phyloP scores from a whole-genome alignment of 2,329 filamentous ascomycete genomes.

The Thelonectria blattea region DNA sequence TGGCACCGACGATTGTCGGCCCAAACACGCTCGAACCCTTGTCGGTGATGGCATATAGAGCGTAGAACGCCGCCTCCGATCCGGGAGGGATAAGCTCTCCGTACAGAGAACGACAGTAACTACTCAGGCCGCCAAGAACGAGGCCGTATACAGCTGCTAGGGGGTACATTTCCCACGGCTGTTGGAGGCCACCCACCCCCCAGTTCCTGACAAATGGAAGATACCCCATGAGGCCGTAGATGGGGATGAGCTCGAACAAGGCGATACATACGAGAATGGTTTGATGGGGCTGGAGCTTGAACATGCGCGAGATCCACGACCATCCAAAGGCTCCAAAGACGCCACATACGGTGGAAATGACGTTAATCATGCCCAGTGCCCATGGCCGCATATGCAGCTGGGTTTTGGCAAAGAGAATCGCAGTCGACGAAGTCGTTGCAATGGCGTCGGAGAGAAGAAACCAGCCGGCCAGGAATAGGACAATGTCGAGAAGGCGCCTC shows the following conservation, averaged over 20 bases:
- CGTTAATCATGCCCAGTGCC: conserved; percentile 88
- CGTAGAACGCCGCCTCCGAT: conserved; percentile 95
- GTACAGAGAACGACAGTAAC: conserved; percentile 90
- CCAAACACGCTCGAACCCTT: conserved; percentile 95
- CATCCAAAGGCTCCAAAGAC: conserved; percentile 90
- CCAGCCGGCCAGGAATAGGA: conserved; percentile 86
- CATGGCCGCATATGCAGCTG: conserved; percentile 88
- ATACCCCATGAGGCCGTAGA: conserved; percentile 90
- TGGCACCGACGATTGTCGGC: conserved; percentile 88
- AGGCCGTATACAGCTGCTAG: conserved; percentile 90
- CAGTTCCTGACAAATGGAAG: conserved; percentile 77
- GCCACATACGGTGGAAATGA: conserved; percentile 84
- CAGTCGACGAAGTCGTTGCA: conserved; percentile 92
- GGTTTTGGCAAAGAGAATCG: conserved; percentile 95
- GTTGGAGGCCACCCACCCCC: conserved; percentile 85
- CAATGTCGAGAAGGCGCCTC: conserved; percentile 72
- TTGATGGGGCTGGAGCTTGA: conserved; percentile 77
- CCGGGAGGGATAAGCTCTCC: conserved; percentile 94
- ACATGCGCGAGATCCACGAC: conserved; percentile 75
- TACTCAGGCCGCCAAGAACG: conserved; percentile 89
- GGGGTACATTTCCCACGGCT: conserved; percentile 96
- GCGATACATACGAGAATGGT: conserved; percentile 92
- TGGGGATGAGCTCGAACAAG: conserved; percentile 88
- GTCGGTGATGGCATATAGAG: conserved; percentile 95
- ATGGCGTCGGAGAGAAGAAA: conserved; percentile 94